phyloP scores from a whole-genome alignment of 257 asterid species.

The Marsdenia floribunda region DNA sequence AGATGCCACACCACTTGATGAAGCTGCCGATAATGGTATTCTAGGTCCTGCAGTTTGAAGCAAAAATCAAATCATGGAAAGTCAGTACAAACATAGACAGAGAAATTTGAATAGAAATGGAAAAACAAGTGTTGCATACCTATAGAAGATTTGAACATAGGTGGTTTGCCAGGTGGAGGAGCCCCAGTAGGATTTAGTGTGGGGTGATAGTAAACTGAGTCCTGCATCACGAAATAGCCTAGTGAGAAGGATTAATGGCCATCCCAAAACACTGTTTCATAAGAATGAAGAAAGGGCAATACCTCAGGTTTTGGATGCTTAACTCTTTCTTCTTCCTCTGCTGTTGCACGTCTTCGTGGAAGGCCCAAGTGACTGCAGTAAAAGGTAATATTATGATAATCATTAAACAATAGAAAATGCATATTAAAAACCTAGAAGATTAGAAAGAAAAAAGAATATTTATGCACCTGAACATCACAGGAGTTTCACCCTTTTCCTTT shows the following conservation, averaged over 20 bases:
- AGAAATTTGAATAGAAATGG: background rate
- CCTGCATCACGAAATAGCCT: constrained; percentile 48
- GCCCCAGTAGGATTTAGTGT: constrained; percentile 98
- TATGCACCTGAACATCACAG: constrained; percentile 96
- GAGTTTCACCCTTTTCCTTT: constrained; percentile 94
- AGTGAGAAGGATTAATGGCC: constrained; percentile 25
- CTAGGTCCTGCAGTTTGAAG: constrained; percentile 61
- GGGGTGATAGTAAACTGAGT: constrained; percentile 96
- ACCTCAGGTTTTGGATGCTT: constrained; percentile 87
- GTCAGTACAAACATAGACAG: background rate
- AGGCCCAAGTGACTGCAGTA: constrained; percentile 91
- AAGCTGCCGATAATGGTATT: constrained; percentile 66
- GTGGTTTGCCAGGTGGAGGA: constrained; percentile 99
- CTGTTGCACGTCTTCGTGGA: constrained; percentile 64
- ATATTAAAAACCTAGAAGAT: background rate
- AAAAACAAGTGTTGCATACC: constrained; percentile 35
- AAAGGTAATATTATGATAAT: constrained; percentile 13
- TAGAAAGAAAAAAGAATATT: constrained; percentile 8
- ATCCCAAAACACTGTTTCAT: constrained; percentile 7
- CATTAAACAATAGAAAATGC: background rate
- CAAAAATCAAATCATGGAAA: background rate
- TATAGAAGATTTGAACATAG: constrained; percentile 90
- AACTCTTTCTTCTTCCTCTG: constrained; percentile 88
- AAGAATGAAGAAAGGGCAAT: constrained; percentile 22
- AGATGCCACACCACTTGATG: constrained; percentile 70